Base-by-base conservation (phyloP, 805 yeast species). In the Kluyveromyces wickerhamii region DNA sequence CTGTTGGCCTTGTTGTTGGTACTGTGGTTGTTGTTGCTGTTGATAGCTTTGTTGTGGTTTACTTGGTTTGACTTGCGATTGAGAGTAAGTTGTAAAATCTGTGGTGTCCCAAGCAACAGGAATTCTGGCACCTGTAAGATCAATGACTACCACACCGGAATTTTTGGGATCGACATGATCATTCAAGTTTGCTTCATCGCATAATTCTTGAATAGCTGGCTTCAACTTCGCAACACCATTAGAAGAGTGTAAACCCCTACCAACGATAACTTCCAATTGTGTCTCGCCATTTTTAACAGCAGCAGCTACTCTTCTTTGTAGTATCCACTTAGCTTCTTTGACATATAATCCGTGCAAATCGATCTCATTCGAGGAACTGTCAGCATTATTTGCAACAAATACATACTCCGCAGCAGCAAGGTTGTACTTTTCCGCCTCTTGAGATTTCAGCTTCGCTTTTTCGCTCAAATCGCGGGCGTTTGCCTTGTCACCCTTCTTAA, bases 331-430 rank as follows among this genome's bases (percentile, higher is more conserved):
- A 6, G 96, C 96, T 61, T 89, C 98, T 54, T 78, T 80, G 13
- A 89, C 94, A 48, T 69, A 88, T 20, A 89, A 63, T 0, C 98
- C 98, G 57, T 89, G 98, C 35, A 89, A 66, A 61, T 89, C 97
- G 42, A 89, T 86, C 59, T 89, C 97, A 56, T 85, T 80, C 16
- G 69, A 67, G 21, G 72, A 77, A n/a, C 89, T 78, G 51, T 88
- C 96, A 25, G 84, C 73, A 52, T 89, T 89, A 57, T 89, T 89
- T 44, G 82, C 88, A 27, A 78, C 65, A 56, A 89, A 89, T 1
- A 84, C 95, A 51, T 79, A 87, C 55, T 79, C 85, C 1, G 96
- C 96, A 4, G 97, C 98, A 57, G 77, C 74, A 13, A 66, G 62
- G 59, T 88, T 88, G 53, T 68, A 74, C 24, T 65, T 54, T 28